Evolutionary conservation across 2,329 filamentous ascomycete species (phyloP).

Genomic region (Cucurbitaria berberidis): DNA sequence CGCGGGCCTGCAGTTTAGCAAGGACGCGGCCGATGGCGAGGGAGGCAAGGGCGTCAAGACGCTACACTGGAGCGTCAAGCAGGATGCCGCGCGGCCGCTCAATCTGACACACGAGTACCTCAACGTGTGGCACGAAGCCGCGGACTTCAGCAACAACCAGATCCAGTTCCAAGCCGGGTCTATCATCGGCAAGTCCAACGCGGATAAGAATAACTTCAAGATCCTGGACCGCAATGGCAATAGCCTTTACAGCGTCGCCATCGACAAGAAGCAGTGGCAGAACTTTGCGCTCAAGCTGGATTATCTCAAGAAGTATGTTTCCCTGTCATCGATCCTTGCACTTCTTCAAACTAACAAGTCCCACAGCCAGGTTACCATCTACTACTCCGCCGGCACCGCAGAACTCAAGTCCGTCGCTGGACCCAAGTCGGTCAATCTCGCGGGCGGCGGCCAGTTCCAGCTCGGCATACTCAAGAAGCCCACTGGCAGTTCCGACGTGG

Average conservation of each 20-base stretch:
- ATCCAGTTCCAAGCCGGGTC: slow-evolving; percentile 62
- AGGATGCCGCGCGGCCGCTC: slow-evolving; percentile 59
- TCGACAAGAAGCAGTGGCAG: slow-evolving; percentile 61
- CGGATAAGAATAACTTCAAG: slow-evolving; percentile 54
- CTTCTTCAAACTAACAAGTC: slow-evolving; percentile 4
- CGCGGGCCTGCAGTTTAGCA: slow-evolving; percentile 61
- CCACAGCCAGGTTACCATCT: slow-evolving; percentile 61
- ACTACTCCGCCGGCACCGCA: slow-evolving; percentile 59
- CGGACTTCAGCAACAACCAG: slow-evolving; percentile 51
- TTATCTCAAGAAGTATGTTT: slow-evolving; percentile 60
- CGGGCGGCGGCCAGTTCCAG: slow-evolving; percentile 66
- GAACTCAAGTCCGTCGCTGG: slow-evolving; percentile 58
- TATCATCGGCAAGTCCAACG: slow-evolving; percentile 53
- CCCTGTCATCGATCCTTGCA: neutral
- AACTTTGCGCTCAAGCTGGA: slow-evolving; percentile 68
- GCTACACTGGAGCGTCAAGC: slow-evolving; percentile 65
- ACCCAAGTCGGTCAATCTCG: slow-evolving; percentile 58
- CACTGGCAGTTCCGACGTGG: slow-evolving; percentile 51
- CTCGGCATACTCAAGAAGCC: slow-evolving; percentile 69
- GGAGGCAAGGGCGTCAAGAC: slow-evolving; percentile 64
- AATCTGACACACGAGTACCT: slow-evolving; percentile 69
- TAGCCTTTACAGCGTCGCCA: slow-evolving; percentile 58
- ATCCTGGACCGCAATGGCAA: slow-evolving; percentile 44
- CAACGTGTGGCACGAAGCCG: slow-evolving; percentile 49
- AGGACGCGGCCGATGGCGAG: slow-evolving; percentile 59